These are phyloP conservation scores for Hanseniaspora gamundiae DNA, from an alignment of 1,139 yeast genomes.

Conservation along the genomic window DNA sequence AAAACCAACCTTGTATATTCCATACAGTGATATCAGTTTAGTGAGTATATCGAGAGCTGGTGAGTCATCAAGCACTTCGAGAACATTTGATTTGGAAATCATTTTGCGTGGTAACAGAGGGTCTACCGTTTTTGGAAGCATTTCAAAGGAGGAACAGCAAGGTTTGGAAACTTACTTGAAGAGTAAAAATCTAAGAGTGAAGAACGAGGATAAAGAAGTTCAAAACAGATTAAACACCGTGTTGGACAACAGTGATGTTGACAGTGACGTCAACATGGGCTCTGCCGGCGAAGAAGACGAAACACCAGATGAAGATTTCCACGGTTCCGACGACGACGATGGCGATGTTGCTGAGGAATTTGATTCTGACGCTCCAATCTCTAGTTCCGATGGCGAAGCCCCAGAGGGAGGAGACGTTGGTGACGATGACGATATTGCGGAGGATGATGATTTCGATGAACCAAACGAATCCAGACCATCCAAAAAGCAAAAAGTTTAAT, in stretches of 20 bases:
- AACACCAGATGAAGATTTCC: constrained; percentile 57
- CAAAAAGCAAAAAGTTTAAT: constrained; percentile 24
- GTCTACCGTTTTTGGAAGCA: constrained; percentile 77
- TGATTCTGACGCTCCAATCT: constrained; percentile 56
- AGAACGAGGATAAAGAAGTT: constrained; percentile 83
- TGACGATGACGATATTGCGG: constrained; percentile 12
- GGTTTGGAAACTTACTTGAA: constrained; percentile 63
- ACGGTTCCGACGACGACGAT: constrained; percentile 50
- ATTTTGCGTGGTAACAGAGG: constrained; percentile 52
- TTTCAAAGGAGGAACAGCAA: constrained; percentile 82
- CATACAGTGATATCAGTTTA: constrained; percentile 65
- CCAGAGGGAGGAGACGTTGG: constrained; percentile 35
- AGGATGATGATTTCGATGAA: constrained; percentile 11
- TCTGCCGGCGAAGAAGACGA: constrained; percentile 65
- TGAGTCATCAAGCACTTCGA: constrained; percentile 61
- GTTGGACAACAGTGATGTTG: constrained; percentile 58
- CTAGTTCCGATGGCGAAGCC: constrained; percentile 31
- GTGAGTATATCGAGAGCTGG: constrained; percentile 87
- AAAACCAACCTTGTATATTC: constrained; percentile 87
- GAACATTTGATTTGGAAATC: constrained; percentile 89
- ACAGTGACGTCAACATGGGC: constrained; percentile 58
- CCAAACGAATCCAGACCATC: constrained; percentile 15
- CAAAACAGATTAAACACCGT: constrained; percentile 70
- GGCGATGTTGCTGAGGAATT: constrained; percentile 80
- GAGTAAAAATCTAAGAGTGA: constrained; percentile 66